These are phyloP conservation scores for Aureobasidium sp. DNA, from an alignment of 2,329 filamentous ascomycete species.

Conservation along the genomic window DNA sequence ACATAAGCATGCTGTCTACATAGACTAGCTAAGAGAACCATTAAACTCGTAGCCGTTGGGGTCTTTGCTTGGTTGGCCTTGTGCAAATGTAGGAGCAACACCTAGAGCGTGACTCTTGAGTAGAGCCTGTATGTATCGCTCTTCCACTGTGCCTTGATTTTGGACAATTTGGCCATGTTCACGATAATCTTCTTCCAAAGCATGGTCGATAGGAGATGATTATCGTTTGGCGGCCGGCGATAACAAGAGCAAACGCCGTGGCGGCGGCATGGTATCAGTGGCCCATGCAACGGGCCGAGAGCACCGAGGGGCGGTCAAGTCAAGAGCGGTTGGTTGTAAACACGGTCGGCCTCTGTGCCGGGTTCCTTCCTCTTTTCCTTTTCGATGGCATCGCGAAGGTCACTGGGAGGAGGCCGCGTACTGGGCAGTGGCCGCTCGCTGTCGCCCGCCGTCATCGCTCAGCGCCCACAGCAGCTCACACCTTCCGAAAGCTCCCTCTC, in stretches of 20 bases:
- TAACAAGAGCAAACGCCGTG: slow-evolving; percentile 11
- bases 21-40: too few species aligned
- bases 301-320: slow-evolving; percentile 14
- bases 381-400: slow-evolving; percentile 71
- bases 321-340: neutral
- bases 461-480: slow-evolving; percentile 47
- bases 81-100: too few species aligned
- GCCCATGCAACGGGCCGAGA: slow-evolving; percentile 11
- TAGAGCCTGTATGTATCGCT: too few species aligned
- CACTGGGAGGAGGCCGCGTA: slow-evolving; percentile 82
- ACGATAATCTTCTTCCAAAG: neutral
- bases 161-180: slow-evolving; percentile 57
- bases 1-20: too few species aligned
- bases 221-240: neutral
- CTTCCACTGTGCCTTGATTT: too few species aligned
- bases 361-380: too few species aligned
- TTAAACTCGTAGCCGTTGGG: too few species aligned
- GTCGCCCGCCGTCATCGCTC: slow-evolving; percentile 49
- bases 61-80: too few species aligned
- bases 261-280: neutral
- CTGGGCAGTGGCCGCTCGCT: slow-evolving; percentile 80
- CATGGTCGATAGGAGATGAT: neutral
- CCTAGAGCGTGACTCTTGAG: too few species aligned
- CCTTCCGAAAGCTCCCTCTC: slow-evolving; percentile 69
- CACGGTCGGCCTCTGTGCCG: slow-evolving; percentile 11